Conservation (phyloP, 2,329 filamentous ascomycete species). For the Sarocladium oryzae region DNA sequence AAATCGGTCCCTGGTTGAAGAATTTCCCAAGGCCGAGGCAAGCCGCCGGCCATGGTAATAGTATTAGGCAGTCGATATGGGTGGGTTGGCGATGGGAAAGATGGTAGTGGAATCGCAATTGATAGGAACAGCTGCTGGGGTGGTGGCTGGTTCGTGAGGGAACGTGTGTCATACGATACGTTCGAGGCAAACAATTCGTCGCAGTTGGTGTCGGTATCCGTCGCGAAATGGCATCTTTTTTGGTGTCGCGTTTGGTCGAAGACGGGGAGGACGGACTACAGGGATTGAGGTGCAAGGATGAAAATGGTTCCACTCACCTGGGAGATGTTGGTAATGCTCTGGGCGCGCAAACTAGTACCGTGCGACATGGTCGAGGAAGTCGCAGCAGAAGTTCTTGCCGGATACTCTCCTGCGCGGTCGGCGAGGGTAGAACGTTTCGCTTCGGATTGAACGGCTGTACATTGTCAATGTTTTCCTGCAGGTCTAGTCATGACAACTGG, state of each 20-base stretch:
- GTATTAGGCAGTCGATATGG: too few species aligned
- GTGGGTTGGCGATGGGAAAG: too few species aligned
- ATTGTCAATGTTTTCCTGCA: constrained; percentile 15
- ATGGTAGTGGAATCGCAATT: neutral
- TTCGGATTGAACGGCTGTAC: constrained; percentile 45
- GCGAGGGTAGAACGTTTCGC: constrained; percentile 54
- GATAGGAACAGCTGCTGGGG: neutral
- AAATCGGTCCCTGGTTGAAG: neutral
- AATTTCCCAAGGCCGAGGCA: constrained; percentile 1
- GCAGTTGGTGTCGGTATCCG: neutral
- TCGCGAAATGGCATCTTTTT: neutral
- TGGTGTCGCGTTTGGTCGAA: neutral
- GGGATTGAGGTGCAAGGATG: constrained; percentile 5
- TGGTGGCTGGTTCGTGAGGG: too few species aligned
- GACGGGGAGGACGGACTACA: constrained; percentile 2
- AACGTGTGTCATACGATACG: neutral
- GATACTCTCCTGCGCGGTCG: constrained; percentile 48
- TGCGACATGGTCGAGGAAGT: constrained; percentile 25
- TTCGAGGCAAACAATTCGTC: neutral
- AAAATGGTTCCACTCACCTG: constrained; percentile 5
- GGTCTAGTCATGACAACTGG: neutral
- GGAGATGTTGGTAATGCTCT: constrained; percentile 8
- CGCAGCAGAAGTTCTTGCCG: constrained; percentile 30
- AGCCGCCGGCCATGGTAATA: neutral
- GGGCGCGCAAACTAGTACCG: neutral